phyloP scores from a whole-genome alignment of 2,329 filamentous ascomycete species.

The Teratosphaeria destructans region DNA sequence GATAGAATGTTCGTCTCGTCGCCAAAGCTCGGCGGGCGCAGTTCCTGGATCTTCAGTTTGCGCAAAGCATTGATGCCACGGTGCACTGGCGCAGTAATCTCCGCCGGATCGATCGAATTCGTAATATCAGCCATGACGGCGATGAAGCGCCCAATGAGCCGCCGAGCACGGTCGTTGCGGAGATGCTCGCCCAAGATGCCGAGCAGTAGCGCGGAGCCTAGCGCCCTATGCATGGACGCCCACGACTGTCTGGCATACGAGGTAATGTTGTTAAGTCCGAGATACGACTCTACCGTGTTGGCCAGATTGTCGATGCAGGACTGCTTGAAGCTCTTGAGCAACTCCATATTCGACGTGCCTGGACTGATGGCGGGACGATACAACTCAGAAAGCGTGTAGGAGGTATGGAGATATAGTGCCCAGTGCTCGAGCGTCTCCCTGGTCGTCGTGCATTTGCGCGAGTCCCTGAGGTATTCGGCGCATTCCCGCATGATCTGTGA shows the following conservation, averaged over 20 bases:
- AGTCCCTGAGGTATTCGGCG: conserved; percentile 47
- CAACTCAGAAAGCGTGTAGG: conserved; percentile 52
- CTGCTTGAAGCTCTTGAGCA: conserved; percentile 39
- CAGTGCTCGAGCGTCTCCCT: conserved; percentile 50
- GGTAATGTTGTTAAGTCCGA: conserved; percentile 45
- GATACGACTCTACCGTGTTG: conserved; percentile 48
- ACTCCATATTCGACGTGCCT: conserved; percentile 33
- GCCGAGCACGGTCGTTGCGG: conserved; percentile 37
- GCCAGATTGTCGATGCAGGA: conserved; percentile 48
- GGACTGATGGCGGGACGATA: conserved; percentile 51
- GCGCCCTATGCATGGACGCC: conserved; percentile 27
- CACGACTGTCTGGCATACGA: conserved; percentile 30
- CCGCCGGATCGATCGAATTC: conserved; percentile 35
- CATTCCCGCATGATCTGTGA: conserved; percentile 48
- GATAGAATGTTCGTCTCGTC: conserved; percentile 3
- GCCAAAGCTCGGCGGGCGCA: not conserved
- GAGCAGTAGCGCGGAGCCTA: conserved; percentile 28
- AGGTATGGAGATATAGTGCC: conserved; percentile 49
- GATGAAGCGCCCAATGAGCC: conserved; percentile 37
- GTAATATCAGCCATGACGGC: conserved; percentile 38
- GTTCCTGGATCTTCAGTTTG: conserved; percentile 27
- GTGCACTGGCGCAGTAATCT: conserved; percentile 38
- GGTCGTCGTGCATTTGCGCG: conserved; percentile 36
- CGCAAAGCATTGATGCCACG: conserved; percentile 37
- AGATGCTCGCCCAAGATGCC: conserved; percentile 36